phyloP scores from a whole-genome alignment of 139 green algal genomes.

The Mesotaenium endlicherianum region DNA sequence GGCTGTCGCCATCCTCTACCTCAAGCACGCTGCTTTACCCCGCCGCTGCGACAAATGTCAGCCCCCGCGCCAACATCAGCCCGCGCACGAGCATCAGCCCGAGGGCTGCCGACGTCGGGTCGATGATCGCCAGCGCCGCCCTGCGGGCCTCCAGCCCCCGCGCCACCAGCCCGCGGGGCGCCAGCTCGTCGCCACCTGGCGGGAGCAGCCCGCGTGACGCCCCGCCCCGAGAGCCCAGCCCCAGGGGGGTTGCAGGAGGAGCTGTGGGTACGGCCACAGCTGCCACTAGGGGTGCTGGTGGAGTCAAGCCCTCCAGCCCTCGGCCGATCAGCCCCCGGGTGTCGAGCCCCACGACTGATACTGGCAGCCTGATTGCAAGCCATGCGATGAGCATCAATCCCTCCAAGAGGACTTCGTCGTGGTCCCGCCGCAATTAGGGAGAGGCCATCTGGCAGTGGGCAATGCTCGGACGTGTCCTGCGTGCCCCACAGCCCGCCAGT shows the following conservation, averaged over 20 bases:
- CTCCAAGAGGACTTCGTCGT: neutral
- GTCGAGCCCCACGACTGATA: neutral
- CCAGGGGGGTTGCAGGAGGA: no score
- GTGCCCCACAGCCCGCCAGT: no score
- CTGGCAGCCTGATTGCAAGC: slow-evolving; percentile 12
- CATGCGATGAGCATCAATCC: slow-evolving; percentile 37
- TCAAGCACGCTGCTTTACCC: no score
- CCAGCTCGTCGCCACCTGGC: neutral
- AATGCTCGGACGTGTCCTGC: no score
- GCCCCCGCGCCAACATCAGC: neutral
- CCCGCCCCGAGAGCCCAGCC: no score
- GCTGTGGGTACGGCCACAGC: no score
- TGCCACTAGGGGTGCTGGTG: no score
- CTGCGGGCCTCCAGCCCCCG: neutral
- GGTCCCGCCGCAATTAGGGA: neutral
- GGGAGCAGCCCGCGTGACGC: neutral
- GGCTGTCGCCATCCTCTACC: no score
- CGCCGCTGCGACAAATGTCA: no score
- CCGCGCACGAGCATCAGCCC: neutral
- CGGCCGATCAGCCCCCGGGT: neutral
- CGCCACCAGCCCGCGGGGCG: neutral
- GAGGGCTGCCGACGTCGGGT: neutral
- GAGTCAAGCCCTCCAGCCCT: neutral
- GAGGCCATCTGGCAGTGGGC: no score
- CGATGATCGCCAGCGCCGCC: slow-evolving; percentile 11